Base-by-base conservation (phyloP, 768 basidiomycete genomes). In the Panaeolus papilionaceus region DNA sequence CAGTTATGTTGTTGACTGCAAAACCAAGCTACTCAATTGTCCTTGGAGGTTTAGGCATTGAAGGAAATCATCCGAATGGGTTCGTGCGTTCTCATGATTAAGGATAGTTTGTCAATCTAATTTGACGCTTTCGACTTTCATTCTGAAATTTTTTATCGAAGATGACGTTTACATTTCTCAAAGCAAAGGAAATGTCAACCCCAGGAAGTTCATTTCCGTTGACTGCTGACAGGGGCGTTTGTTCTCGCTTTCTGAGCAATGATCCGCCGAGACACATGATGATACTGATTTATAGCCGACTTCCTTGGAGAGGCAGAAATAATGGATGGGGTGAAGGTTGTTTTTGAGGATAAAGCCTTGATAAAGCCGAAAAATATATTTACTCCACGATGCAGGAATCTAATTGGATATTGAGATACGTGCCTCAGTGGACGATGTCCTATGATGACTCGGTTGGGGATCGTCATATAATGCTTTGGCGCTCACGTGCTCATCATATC, bases 401-500 rank as follows among this genome's bases (percentile, higher is more conserved):
- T 33, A 10, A 33, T 58, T 58, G 54, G 54, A 33, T 18, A 58
- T 11, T 12, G 8, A 23, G 5, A 23, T 14, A 18, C 5, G 42
- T 44, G 16, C 42, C 42, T 44, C 18, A 16, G 18, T 16, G 16
- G 42, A 10, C 6, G 47, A 23, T 42, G 40, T 42, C 40, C 10
- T 42, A 23, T 20, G 47, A 37, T 58, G 54, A 58, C 54, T 37
- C 54, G 54, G 54, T 58, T 33, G 54, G 28, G 33, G 28, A 33
- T 58, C 54, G 54, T 58, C 54, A 58, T 58, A 5, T 33, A 58
- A 10, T 76, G 70, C 68, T 68, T 69, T 68, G 68, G 65, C 65
- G 61, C 68, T 77, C 78, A 78, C 76, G 78, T 79, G 79, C 71
- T 44, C 14, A 66, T 49, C 66, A 49, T 49, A 49, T 69, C 70